A percentile compares a stretch with the other conserved stretches of the same genome.
These are phyloP conservation scores for Apiospora rasikravindrae DNA, from an alignment of 2,329 filamentous ascomycete species.

Conservation along the genomic window DNA sequence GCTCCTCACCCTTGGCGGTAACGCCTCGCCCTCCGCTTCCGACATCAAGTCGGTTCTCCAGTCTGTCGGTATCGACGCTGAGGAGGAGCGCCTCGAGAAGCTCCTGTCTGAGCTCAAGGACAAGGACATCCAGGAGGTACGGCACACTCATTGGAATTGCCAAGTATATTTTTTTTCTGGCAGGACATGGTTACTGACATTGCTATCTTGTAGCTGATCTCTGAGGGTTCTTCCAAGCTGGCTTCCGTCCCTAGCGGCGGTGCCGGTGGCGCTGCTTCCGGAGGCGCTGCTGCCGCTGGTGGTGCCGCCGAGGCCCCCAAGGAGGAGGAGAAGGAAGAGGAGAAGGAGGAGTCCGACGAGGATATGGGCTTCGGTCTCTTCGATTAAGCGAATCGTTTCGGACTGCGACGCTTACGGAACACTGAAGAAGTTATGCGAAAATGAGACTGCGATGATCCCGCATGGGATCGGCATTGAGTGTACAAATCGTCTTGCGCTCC, in stretches of 20 bases:
- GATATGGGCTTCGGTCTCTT: conserved; percentile 80
- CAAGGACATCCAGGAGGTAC: conserved; percentile 93
- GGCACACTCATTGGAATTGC: conserved; percentile 34
- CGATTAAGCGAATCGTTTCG: conserved; percentile 61
- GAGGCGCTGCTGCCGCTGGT: conserved; percentile 67
- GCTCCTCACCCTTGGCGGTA: conserved; percentile 92
- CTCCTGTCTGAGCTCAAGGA: conserved; percentile 89
- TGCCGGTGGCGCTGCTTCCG: conserved; percentile 72
- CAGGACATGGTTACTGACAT: conserved; percentile 28
- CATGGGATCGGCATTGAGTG: conserved; percentile 38
- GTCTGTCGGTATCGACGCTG: conserved; percentile 94
- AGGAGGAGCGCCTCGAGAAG: conserved; percentile 82
- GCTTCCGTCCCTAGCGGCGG: conserved; percentile 96
- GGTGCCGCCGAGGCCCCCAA: conserved; percentile 67
- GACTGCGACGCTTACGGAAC: conserved; percentile 26
- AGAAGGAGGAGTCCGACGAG: conserved; percentile 75
- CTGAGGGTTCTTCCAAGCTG: conserved; percentile 89
- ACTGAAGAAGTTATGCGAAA: conserved; percentile 34
- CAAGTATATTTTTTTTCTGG: background rate
- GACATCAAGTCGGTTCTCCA: conserved; percentile 90
- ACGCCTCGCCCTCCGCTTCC: conserved; percentile 81
- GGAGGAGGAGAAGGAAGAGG: conserved; percentile 74
- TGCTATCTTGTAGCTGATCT: conserved; percentile 72
- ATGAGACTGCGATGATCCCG: conserved; percentile 35
- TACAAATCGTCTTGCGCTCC: conserved; percentile 32